These are phyloP conservation scores for Penicillium canariense DNA, from an alignment of 495 filamentous ascomycete species.

Conservation along the genomic window DNA sequence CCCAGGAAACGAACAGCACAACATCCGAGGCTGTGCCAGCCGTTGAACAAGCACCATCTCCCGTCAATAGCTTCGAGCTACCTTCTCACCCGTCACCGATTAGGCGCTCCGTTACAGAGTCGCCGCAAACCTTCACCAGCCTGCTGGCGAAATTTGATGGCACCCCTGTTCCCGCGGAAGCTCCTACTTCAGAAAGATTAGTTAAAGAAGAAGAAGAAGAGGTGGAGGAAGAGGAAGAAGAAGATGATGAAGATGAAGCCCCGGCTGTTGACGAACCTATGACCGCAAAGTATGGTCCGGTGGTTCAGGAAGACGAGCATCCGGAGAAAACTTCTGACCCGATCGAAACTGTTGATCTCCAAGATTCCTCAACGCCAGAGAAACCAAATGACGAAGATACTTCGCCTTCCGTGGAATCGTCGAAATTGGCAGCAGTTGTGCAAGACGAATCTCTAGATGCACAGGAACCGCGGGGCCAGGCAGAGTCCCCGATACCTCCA, in stretches of 20 bases:
- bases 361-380: not conserved
- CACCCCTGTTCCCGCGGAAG: constrained; percentile 27
- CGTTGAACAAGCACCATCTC: constrained; percentile 20
- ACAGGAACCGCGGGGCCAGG: not conserved
- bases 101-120: constrained; percentile 35
- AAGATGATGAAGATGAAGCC: not conserved
- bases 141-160: constrained; percentile 46
- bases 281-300: not conserved
- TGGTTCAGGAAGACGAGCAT: not conserved
- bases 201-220: not conserved
- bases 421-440: not conserved
- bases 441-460: not conserved
- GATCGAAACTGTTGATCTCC: not conserved
- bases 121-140: constrained; percentile 44
- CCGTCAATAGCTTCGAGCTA: constrained; percentile 12
- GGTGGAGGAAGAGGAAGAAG: too few species aligned
- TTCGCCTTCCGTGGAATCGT: not conserved
- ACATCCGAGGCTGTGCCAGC: constrained; percentile 28
- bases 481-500: not conserved
- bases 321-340: not conserved
- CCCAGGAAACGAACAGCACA: constrained; percentile 26
- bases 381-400: not conserved
- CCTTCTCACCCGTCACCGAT: constrained; percentile 19
- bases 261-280: not conserved
- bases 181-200: constrained; percentile 6